phyloP scores from a whole-genome alignment of 2,329 filamentous ascomycete genomes.

The Raffaelea albimanens region DNA sequence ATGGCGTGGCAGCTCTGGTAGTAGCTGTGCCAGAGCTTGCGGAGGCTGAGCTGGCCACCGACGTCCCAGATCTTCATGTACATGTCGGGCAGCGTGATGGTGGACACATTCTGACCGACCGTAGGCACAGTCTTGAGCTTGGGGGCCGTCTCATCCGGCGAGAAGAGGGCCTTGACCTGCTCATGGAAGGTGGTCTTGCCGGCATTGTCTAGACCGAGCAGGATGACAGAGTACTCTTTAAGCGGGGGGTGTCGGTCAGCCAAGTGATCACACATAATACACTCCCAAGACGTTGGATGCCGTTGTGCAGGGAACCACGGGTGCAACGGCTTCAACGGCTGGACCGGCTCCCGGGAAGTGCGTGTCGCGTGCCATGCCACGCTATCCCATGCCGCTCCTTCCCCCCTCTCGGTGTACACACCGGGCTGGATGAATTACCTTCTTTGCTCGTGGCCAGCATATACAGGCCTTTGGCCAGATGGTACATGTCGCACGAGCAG shows the following conservation, averaged over 20 bases:
- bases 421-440: conserved; percentile 40
- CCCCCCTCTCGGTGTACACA: too few species aligned
- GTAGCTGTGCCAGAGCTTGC: conserved; percentile 92
- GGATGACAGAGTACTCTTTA: conserved; percentile 89
- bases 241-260: background rate
- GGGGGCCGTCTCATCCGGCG: conserved; percentile 49
- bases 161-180: conserved; percentile 86
- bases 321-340: too few species aligned
- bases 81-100: conserved; percentile 83
- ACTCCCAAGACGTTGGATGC: too few species aligned
- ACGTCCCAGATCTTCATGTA: conserved; percentile 99
- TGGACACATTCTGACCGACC: conserved; percentile 92
- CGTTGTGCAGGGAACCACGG: too few species aligned
- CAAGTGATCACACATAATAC: too few species aligned
- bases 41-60: conserved; percentile 80
- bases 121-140: conserved; percentile 87
- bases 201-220: conserved; percentile 94
- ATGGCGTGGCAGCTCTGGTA: conserved; percentile 92
- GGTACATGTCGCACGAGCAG: conserved; percentile 62
- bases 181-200: conserved; percentile 98
- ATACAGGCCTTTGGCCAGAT: conserved; percentile 90
- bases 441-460: conserved; percentile 95
- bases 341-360: too few species aligned
- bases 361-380: too few species aligned
- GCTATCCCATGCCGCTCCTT: too few species aligned